These are phyloP conservation scores for Aschersonia sp. DNA, from an alignment of 2,329 filamentous ascomycete genomes.

Conservation along the genomic window DNA sequence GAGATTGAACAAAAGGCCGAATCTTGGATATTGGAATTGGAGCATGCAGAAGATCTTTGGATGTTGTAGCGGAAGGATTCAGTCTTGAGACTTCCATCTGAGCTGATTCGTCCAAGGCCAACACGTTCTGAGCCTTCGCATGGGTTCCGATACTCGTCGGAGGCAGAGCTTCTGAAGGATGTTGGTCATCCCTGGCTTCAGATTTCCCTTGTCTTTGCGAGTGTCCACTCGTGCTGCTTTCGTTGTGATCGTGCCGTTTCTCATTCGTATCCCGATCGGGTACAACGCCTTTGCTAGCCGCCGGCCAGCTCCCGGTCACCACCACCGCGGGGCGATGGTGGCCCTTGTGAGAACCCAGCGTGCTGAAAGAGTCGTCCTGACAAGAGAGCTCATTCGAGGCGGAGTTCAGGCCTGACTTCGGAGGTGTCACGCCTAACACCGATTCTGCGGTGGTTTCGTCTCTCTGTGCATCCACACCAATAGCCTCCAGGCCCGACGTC, in stretches of 20 bases:
- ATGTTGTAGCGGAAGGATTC: not conserved
- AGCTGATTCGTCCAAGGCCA: too few relatives aligned
- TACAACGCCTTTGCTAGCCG: too few relatives aligned
- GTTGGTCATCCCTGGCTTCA: too few relatives aligned
- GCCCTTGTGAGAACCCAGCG: constrained; percentile 1
- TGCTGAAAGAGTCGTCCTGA: not conserved
- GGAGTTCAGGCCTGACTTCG: not conserved
- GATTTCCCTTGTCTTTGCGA: too few relatives aligned
- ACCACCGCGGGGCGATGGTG: not conserved
- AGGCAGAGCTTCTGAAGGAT: too few relatives aligned
- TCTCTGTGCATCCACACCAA: not conserved
- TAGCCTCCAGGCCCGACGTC: not conserved
- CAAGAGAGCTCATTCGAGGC: not conserved
- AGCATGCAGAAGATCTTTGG: constrained; percentile 4
- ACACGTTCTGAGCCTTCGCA: too few relatives aligned
- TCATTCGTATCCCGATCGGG: too few relatives aligned
- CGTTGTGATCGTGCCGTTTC: too few relatives aligned
- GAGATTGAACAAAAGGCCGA: constrained; percentile 3
- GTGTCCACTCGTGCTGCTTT: too few relatives aligned
- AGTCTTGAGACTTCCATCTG: not conserved
- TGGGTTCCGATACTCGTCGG: too few relatives aligned
- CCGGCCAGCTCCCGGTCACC: not conserved
- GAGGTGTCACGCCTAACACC: not conserved
- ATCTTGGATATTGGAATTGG: constrained; percentile 7
- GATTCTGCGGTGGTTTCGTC: not conserved